Base-by-base conservation (phyloP, 768 basidiomycete species). In the Butyriboletus loyo region DNA sequence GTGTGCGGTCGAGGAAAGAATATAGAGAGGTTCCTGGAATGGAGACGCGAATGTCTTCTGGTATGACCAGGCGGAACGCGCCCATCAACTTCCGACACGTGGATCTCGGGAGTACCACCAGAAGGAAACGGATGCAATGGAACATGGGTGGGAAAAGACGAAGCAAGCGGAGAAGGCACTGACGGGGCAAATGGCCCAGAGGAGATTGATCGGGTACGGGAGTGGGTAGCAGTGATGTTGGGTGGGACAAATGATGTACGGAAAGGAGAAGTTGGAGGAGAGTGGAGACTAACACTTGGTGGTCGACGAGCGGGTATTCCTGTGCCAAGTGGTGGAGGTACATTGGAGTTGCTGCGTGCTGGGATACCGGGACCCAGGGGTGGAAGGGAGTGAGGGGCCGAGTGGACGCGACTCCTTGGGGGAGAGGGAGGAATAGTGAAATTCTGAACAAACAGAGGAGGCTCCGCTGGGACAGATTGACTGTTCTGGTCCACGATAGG, bases 1-100 rank as follows among this genome's bases (percentile, higher is more conserved):
- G 78, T 74, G 0, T 78, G 72, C 0, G 84, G 80, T 31, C 85
- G 81, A 15, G 94, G 94, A 61, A 97, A 97, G 77, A 87, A 96
- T 17, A 96, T 76, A 1, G 92, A 95, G 3, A 97, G 75, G 63
- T 98, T 98, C 41, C 93, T 83, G 0, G 93, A 94, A 65, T 97
- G 93, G 17, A 96, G 75, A 2, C 91, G 80, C 4, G 82, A 71
- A 68, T 93, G 91, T 39, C 77, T 60, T 40, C 76, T 65, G n/a
- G 49, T 66, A 9, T 71, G 69, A 21, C 65, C 53, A 22, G 66
- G 68, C 1, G 59, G 63, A 15, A 54, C 35, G n/a, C 21, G 43
- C 9, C 38, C 24, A 34, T 60, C 54, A 3, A 14, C 37, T n/a
- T 68, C 64, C 3, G 52, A 31, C 13, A 54, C 53, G 14, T 58